Evolutionary conservation across 371 early-diverging fungal genomes (phyloP), one percentile per base, ranked within the genome.

Genomic region (Ordospora pajunii): DNA sequence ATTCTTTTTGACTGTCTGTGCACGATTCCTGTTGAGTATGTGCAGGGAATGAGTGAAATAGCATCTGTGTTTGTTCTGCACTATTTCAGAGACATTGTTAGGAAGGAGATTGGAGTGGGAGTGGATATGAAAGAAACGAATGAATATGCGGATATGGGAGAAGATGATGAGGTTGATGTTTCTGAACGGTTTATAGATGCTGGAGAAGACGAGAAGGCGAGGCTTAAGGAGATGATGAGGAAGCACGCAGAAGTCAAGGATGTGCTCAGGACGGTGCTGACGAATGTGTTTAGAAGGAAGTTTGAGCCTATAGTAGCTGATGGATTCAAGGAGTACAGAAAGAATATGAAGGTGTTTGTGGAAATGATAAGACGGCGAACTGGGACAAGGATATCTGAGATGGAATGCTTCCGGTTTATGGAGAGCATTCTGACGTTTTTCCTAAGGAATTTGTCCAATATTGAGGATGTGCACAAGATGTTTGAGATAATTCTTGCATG

Each of bases 21-120:
- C 23, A 23, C 46, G 12, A 71, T 78, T 40, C 64, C 78, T n/a
- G 25, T 74, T 19, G 25, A 32, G 8, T 83, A 83, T 67, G n/a
- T 71, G 5, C 83, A 83, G 48, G 77, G 83, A 25, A 83, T 83
- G 80, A 70, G 62, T 52, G 83, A 83, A 62, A 67, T 83, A 19
- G 74, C 66, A 40, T 62, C 78, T 9, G 76, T 80, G 0, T 49
- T 83, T 51, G 71, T 80, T 23, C 50, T 63, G 65, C 69, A 50
- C 63, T 80, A 75, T 67, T 78, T 75, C 51, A 12, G 58, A 43
- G 58, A 73, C n/a, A 45, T 40, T 67, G 45, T 51, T 22, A 48
- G 42, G 37, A 27, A 71, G 10, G 62, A 72, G 46, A 9, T 43
- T 19, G 50, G 69, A 46, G 62, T 43, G 7, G 37, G 12, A 48